Evolutionary conservation across 2,329 filamentous ascomycete genomes (phyloP).

Genomic region (Zarea fungicola): DNA sequence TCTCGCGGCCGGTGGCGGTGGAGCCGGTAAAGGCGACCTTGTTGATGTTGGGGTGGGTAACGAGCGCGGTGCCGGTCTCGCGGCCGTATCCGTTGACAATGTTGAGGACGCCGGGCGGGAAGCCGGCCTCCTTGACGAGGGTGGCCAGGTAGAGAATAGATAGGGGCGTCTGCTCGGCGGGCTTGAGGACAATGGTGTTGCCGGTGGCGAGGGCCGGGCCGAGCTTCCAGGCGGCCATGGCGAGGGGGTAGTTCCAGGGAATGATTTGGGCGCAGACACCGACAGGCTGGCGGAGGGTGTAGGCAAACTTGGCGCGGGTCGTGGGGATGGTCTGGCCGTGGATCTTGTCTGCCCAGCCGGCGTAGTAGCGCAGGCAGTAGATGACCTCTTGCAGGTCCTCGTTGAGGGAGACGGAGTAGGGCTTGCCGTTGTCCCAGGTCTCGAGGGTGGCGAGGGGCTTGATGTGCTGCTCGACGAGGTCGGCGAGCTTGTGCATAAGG

Average conservation of each 20-base stretch:
- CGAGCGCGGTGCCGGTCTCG: slow-evolving; percentile 63
- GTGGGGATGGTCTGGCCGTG: slow-evolving; percentile 72
- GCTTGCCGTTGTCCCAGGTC: slow-evolving; percentile 75
- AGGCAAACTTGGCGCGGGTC: slow-evolving; percentile 62
- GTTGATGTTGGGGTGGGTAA: slow-evolving; percentile 61
- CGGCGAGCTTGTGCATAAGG: slow-evolving; percentile 65
- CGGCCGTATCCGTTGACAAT: slow-evolving; percentile 67
- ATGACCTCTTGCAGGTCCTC: slow-evolving; percentile 54
- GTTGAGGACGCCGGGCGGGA: slow-evolving; percentile 73
- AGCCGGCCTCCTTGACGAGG: slow-evolving; percentile 67
- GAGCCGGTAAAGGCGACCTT: slow-evolving; percentile 78
- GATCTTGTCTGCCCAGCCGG: slow-evolving; percentile 74
- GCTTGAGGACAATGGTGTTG: slow-evolving; percentile 60
- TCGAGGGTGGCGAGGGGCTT: slow-evolving; percentile 49
- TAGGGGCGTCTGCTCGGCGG: slow-evolving; percentile 62
- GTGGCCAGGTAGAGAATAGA: slow-evolving; percentile 61
- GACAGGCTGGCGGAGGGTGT: slow-evolving; percentile 70
- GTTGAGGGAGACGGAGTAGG: slow-evolving; percentile 59
- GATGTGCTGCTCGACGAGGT: slow-evolving; percentile 62
- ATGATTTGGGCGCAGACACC: slow-evolving; percentile 73
- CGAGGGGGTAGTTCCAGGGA: slow-evolving; percentile 64
- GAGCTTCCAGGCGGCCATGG: slow-evolving; percentile 59
- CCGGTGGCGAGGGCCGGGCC: slow-evolving; percentile 64
- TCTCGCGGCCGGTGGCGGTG: slow-evolving; percentile 64
- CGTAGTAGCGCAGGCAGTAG: slow-evolving; percentile 63